A percentile compares a stretch with the other conserved stretches of the same genome.
Conservation (phyloP, 2,329 filamentous ascomycete species). For the Cercospora zeina region DNA sequence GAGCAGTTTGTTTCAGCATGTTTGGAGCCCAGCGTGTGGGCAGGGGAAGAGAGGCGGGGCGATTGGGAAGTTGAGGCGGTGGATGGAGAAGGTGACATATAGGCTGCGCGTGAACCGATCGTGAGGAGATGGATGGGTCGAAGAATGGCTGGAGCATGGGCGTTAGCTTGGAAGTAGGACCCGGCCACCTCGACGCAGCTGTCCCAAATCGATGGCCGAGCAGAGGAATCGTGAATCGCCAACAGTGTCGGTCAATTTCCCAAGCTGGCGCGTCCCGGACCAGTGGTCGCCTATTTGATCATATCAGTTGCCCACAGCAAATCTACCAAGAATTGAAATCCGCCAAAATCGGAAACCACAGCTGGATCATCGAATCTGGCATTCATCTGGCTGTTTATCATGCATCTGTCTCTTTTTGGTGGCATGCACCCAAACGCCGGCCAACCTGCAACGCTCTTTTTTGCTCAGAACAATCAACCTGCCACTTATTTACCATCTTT, state of each 20-base stretch:
- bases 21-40: constrained; percentile 17
- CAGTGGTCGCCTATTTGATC: background rate
- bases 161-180: no score
- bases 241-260: background rate
- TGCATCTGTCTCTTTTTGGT: constrained; percentile 11
- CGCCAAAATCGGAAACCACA: background rate
- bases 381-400: constrained; percentile 3
- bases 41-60: constrained; percentile 14
- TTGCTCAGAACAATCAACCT: background rate
- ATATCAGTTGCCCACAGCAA: background rate
- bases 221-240: background rate
- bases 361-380: background rate
- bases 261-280: background rate
- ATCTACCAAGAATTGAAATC: background rate
- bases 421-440: background rate
- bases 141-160: background rate
- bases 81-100: constrained; percentile 16
- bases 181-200: background rate
- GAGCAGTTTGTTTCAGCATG: constrained; percentile 16
- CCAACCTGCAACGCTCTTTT: constrained; percentile 2
- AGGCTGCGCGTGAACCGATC: background rate
- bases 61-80: constrained; percentile 20
- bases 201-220: background rate
- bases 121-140: background rate
- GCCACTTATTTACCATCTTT: constrained; percentile 39